phyloP scores from a whole-genome alignment of 148 eudicot genomes.

The Diospyros lotus region DNA sequence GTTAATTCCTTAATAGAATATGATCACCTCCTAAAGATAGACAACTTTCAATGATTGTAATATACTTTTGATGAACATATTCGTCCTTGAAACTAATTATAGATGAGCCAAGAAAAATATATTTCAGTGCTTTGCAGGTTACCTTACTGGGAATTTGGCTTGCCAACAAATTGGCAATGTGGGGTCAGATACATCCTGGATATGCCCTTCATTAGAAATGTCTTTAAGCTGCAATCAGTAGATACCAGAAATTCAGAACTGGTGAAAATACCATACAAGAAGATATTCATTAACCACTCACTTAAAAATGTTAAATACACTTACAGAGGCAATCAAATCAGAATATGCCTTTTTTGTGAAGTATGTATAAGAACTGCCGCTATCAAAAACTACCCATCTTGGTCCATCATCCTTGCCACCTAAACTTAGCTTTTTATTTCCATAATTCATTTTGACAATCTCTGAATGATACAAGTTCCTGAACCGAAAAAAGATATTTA shows the following conservation, averaged over 20 bases:
- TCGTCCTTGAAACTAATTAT: too few species aligned
- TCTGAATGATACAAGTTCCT: constrained; percentile 47
- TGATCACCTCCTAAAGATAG: too few species aligned
- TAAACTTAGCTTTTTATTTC: constrained; percentile 31
- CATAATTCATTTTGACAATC: constrained; percentile 34
- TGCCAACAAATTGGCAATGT: constrained; percentile 62
- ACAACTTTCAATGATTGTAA: too few species aligned
- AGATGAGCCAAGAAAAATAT: too few species aligned
- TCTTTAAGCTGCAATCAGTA: constrained; percentile 33
- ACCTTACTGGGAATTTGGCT: constrained; percentile 51
- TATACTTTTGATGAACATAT: too few species aligned
- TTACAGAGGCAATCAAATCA: constrained; percentile 38
- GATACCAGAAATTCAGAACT: background rate
- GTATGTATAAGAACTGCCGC: constrained; percentile 64
- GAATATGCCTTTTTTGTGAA: constrained; percentile 44
- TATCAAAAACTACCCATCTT: constrained; percentile 43
- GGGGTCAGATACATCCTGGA: constrained; percentile 42
- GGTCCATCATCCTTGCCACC: constrained; percentile 17
- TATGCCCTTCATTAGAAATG: constrained; percentile 28
- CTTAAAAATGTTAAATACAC: constrained; percentile 15
- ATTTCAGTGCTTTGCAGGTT: background rate
- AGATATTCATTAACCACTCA: background rate
- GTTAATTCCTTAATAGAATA: too few species aligned
- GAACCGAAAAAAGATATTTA: constrained; percentile 1
- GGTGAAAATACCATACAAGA: background rate